phyloP scores from a whole-genome alignment of 2,329 filamentous ascomycete genomes.

The Aspergillus flavus region DNA sequence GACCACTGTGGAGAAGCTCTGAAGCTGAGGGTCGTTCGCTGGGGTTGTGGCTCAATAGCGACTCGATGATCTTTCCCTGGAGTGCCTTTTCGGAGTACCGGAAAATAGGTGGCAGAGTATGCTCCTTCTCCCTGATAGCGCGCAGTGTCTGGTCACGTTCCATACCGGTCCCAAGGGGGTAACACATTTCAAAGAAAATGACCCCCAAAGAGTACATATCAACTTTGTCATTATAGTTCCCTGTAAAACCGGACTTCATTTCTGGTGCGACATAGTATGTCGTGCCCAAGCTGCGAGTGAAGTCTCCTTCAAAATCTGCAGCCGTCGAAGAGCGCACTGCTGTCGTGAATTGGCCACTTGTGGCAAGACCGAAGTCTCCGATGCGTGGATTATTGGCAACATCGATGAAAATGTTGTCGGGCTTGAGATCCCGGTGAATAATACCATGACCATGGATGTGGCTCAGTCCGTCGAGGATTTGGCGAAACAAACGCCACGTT shows the following conservation, averaged over 20 bases:
- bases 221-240: constrained; percentile 88
- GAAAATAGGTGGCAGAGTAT: constrained; percentile 74
- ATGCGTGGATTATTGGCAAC: constrained; percentile 88
- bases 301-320: constrained; percentile 41
- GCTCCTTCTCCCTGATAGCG: constrained; percentile 67
- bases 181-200: constrained; percentile 98
- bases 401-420: constrained; percentile 97
- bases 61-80: constrained; percentile 76
- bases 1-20: constrained; percentile 81
- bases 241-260: constrained; percentile 72
- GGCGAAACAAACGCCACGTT: constrained; percentile 86
- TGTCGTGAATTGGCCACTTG: constrained; percentile 68
- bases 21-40: constrained; percentile 78
- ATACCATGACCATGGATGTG: constrained; percentile 91
- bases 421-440: constrained; percentile 94
- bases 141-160: constrained; percentile 68
- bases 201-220: constrained; percentile 98
- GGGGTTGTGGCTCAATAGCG: constrained; percentile 79
- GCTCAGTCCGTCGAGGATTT: constrained; percentile 84
- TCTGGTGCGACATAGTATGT: constrained; percentile 93
- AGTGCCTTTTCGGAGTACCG: constrained; percentile 65
- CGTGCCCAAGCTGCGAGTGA: constrained; percentile 67
- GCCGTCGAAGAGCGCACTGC: constrained; percentile 41
- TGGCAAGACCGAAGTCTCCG: constrained; percentile 93
- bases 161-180: constrained; percentile 63